phyloP scores from a whole-genome alignment of 306 rosid species.

The Quercus dentata region DNA sequence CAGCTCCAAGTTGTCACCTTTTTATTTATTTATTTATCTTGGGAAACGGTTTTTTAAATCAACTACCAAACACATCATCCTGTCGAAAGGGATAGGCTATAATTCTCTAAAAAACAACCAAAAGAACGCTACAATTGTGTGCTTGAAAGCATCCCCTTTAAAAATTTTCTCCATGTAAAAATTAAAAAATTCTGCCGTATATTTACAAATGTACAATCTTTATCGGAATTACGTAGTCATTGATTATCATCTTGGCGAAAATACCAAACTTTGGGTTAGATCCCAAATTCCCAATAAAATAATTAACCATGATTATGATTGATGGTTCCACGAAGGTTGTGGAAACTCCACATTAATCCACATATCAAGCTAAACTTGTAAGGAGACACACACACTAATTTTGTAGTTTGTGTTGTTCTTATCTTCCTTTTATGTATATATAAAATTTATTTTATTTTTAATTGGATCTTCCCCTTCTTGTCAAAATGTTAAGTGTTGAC shows the following conservation, averaged over 20 bases:
- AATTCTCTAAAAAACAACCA: too few relatives aligned
- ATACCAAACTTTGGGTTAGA: not conserved
- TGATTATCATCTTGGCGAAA: not conserved
- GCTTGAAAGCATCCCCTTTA: too few relatives aligned
- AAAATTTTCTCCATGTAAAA: too few relatives aligned
- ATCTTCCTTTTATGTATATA: not conserved
- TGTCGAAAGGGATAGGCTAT: too few relatives aligned
- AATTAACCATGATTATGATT: not conserved
- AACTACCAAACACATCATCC: too few relatives aligned
- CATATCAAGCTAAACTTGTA: not conserved
- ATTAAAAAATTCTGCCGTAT: too few relatives aligned
- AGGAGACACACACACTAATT: not conserved
- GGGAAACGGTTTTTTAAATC: too few relatives aligned
- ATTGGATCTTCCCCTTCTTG: not conserved
- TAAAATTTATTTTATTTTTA: not conserved
- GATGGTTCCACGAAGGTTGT: not conserved
- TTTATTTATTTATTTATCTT: too few relatives aligned
- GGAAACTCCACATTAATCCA: not conserved
- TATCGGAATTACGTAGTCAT: not conserved
- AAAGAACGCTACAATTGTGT: too few relatives aligned
- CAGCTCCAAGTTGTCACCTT: too few relatives aligned
- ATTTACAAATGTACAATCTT: too few relatives aligned
- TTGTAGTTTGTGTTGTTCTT: not conserved
- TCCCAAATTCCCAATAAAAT: not conserved
- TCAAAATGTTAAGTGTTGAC: not conserved